These are phyloP conservation scores for Allomyces arbusculus DNA, from an alignment of 192 early-diverging fungal genomes.

Conservation along the genomic window DNA sequence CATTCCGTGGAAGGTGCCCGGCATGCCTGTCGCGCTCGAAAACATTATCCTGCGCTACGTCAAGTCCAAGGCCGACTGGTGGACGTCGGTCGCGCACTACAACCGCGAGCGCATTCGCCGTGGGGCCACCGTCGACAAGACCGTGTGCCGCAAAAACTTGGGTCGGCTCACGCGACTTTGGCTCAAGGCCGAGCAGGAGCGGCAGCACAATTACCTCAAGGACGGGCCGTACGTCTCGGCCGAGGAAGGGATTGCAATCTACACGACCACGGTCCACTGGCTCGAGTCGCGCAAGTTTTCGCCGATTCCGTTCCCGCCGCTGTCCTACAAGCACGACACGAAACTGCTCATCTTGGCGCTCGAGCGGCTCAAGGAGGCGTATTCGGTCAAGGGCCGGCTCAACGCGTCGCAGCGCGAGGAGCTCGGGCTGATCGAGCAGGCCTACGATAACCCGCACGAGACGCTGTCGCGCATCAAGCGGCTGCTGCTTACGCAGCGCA, in stretches of 20 bases:
- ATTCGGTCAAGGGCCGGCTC: slow-evolving; percentile 81
- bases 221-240: slow-evolving; percentile 96
- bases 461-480: slow-evolving; percentile 76
- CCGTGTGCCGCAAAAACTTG: slow-evolving; percentile 94
- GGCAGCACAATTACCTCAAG: slow-evolving; percentile 96
- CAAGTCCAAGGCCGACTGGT: slow-evolving; percentile 99
- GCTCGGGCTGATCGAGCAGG: slow-evolving; percentile 91
- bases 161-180: slow-evolving; percentile 93
- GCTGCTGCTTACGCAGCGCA: slow-evolving; percentile 82
- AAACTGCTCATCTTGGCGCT: slow-evolving; percentile 89
- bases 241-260: slow-evolving; percentile 95
- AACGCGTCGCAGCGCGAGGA: slow-evolving; percentile 95
- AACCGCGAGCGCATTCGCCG: slow-evolving; percentile 96
- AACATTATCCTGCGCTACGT: slow-evolving; percentile 99
- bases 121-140: slow-evolving; percentile 97
- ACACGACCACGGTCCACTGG: slow-evolving; percentile 94
- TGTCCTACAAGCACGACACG: slow-evolving; percentile 99
- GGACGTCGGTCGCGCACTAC: slow-evolving; percentile 95
- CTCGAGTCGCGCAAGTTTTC: slow-evolving; percentile 92
- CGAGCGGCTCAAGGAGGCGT: slow-evolving; percentile 85
- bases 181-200: slow-evolving; percentile 97
- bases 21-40: slow-evolving; percentile 90
- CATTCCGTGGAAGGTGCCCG: slow-evolving; percentile 97
- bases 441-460: slow-evolving; percentile 89
- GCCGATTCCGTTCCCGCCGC: slow-evolving; percentile 95